Base-by-base conservation (phyloP, 768 basidiomycete species). In the Trametes cinnabarina region DNA sequence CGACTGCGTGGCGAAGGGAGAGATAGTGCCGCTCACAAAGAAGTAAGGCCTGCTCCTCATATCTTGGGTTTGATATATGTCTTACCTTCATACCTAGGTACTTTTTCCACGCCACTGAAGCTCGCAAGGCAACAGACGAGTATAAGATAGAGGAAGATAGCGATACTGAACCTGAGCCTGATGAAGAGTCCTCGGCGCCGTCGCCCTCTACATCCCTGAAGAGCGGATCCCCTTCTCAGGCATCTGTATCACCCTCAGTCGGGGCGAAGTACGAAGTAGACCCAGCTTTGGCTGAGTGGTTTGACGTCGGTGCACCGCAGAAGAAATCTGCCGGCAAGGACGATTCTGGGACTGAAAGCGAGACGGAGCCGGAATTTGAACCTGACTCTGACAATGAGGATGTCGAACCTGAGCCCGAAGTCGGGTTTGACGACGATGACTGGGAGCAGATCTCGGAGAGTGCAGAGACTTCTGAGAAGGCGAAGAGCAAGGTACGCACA, bases 31-130 rank as follows among this genome's bases (percentile, higher is more conserved):
- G 1, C 73, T 94, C 57, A 77, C 71, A 37, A 86, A 87, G 72
- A 87, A 83, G 93, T 94, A 65, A 7, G 58, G 10, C 7, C 14
- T 12, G 17, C 6, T 8, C 0, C n/a, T 8, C 37, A 6, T 25
- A 11, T 23, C 28, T 8, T 30, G 15, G 22, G 6, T 9, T 12
- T 23, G 10, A n/a, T 48, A 1, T 32, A 20, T 51, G 19, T 22
- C 47, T 55, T 4, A 55, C 20, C n/a, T n/a, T n/a, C n/a, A n/a
- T n/a, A 3, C 15, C n/a, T 50, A 92, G 89, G 67, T 92, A 91
- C 69, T 90, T 92, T 71, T 91, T 92, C 74, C 82, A 88, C 65
- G 85, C 90, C 4, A 88, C 84, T 0, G 70, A 75, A 1, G 72
- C 70, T 6, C 79, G 86, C 37, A 74, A 71, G 61, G 71, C 74